phyloP scores from a whole-genome alignment of 257 asterid genomes.

The Anisodus tanguticus region DNA sequence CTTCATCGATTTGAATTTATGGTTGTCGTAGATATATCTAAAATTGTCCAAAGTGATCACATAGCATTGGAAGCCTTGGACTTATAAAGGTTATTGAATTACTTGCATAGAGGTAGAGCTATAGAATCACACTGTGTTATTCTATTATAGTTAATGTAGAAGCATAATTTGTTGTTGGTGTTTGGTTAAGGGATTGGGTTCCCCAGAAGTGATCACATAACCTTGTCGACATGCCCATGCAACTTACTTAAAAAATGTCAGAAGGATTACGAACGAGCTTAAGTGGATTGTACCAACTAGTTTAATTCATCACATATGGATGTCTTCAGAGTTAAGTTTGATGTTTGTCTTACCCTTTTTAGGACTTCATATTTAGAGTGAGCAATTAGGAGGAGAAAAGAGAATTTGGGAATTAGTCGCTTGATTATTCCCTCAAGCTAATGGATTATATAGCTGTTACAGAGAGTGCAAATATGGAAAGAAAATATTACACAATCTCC shows the following conservation, averaged over 20 bases:
- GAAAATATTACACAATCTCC: too few relatives aligned
- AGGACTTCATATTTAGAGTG: neutral
- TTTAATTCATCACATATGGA: neutral
- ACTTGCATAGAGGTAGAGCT: neutral
- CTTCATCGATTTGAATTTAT: neutral
- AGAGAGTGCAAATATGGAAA: too few relatives aligned
- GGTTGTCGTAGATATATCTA: neutral
- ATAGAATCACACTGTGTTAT: neutral
- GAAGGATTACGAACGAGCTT: slow-evolving; percentile 3
- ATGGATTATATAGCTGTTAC: too few relatives aligned
- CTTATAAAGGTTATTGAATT: slow-evolving; percentile 17
- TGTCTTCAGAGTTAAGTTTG: neutral
- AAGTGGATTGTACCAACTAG: neutral
- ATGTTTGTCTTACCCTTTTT: neutral
- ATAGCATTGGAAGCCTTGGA: neutral
- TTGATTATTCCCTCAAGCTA: too few relatives aligned
- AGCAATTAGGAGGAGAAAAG: too few relatives aligned
- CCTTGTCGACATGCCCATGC: neutral
- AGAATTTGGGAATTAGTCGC: too few relatives aligned
- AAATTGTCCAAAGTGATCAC: neutral
- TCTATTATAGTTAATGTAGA: neutral
- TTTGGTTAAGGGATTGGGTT: neutral
- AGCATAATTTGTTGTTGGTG: neutral
- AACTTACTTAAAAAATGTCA: neutral
- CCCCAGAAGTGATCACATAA: neutral